These are phyloP conservation scores for Fusarium citri DNA, from an alignment of 2,329 filamentous ascomycete species.

Conservation along the genomic window DNA sequence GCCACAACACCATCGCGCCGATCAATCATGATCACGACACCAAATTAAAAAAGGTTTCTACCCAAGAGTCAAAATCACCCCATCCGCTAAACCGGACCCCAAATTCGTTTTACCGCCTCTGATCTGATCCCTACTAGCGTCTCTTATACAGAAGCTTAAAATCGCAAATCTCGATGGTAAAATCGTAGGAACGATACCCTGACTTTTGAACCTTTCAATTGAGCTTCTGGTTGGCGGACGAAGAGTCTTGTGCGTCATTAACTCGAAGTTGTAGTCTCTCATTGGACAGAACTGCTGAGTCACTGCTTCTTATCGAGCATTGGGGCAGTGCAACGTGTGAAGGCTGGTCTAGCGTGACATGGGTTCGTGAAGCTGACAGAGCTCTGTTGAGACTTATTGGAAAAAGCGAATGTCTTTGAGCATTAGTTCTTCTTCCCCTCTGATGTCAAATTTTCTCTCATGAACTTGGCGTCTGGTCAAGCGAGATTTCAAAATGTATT, in stretches of 20 bases:
- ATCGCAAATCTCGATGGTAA: background rate
- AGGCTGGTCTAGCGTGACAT: slow-evolving; percentile 14
- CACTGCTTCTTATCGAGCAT: background rate
- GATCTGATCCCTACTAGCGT: background rate
- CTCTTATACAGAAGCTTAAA: background rate
- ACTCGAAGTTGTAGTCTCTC: fast-evolving
- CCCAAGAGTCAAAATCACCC: background rate
- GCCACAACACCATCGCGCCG: background rate
- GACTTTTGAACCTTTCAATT: fast-evolving
- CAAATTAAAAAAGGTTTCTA: background rate
- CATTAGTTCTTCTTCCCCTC: background rate
- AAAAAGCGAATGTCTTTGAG: background rate
- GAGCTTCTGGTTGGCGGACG: background rate
- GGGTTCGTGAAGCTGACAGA: background rate
- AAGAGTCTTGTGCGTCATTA: slow-evolving; percentile 18
- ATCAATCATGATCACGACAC: background rate
- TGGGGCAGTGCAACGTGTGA: background rate
- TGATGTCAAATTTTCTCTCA: background rate
- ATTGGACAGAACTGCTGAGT: background rate
- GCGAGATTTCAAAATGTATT: fast-evolving
- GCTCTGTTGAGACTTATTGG: background rate
- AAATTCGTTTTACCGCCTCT: background rate
- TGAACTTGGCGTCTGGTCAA: fast-evolving
- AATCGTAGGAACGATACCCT: background rate
- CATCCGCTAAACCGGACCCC: background rate